Conservation (phyloP, 805 yeast species). For the Cyberlindnera lachancei region DNA sequence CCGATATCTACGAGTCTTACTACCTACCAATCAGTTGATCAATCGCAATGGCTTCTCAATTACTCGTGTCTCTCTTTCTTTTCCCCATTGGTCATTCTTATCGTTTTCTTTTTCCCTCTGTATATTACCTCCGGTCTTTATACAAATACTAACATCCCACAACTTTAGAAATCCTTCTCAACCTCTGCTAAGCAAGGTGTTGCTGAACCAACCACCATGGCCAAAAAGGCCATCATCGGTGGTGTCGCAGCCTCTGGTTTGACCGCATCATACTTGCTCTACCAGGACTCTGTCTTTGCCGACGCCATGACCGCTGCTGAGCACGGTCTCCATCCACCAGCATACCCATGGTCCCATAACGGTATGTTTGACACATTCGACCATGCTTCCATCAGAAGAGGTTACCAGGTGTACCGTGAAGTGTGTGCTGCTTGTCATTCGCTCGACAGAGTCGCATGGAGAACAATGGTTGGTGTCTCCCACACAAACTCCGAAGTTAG, state of each 20-base stretch:
- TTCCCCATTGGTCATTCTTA: too few species aligned
- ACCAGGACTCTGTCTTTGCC: constrained; percentile 81
- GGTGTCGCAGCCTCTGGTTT: constrained; percentile 68
- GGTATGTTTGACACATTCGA: constrained; percentile 90
- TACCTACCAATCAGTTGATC: too few species aligned
- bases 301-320: constrained; percentile 98
- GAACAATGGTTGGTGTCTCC: constrained; percentile 94
- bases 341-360: constrained; percentile 86
- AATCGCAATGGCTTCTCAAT: too few species aligned
- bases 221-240: constrained; percentile 49
- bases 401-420: constrained; percentile 97
- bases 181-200: constrained; percentile 31
- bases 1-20: too few species aligned
- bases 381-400: constrained; percentile 96
- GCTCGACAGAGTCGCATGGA: constrained; percentile 95
- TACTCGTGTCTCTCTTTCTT: too few species aligned
- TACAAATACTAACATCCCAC: constrained; percentile 4
- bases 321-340: constrained; percentile 96
- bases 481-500: constrained; percentile 87
- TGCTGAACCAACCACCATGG: constrained; percentile 24
- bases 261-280: constrained; percentile 72
- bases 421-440: constrained; percentile 99
- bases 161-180: constrained; percentile 24
- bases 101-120: too few species aligned
- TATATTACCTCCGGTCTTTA: too few species aligned